These are phyloP conservation scores for Crithidia bombi DNA, from an alignment of 208 protist species.

Conservation along the genomic window DNA sequence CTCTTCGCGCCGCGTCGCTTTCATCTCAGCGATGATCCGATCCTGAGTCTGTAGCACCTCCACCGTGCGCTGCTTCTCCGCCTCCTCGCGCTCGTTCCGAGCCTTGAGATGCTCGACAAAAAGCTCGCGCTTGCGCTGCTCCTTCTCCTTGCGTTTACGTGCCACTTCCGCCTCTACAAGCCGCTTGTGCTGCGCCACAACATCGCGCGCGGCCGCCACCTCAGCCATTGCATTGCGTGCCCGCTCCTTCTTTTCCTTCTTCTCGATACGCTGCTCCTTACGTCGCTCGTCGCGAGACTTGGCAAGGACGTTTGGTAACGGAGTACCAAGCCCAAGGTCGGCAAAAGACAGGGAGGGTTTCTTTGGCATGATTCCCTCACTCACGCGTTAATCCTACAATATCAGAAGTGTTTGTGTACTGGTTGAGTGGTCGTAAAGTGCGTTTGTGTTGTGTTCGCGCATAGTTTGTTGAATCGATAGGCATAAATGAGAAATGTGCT, in stretches of 20 bases:
- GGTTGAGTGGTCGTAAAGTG: neutral
- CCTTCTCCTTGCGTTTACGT: slow-evolving; percentile 62
- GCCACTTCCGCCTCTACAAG: slow-evolving; percentile 50
- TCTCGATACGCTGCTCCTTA: slow-evolving; percentile 59
- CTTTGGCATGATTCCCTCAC: slow-evolving; percentile 32
- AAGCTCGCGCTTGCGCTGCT: slow-evolving; percentile 63
- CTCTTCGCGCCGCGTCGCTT: slow-evolving; percentile 28
- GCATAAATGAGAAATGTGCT: too few species aligned
- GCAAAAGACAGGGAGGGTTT: slow-evolving; percentile 73
- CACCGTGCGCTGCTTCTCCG: slow-evolving; percentile 38
- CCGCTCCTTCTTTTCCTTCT: slow-evolving; percentile 76
- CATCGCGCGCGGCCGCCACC: slow-evolving; percentile 45
- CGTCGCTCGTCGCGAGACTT: slow-evolving; percentile 64
- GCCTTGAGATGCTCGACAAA: slow-evolving; percentile 54
- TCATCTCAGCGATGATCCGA: slow-evolving; percentile 50
- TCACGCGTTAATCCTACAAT: neutral
- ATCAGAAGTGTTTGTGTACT: slow-evolving; percentile 8
- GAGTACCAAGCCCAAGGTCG: slow-evolving; percentile 80
- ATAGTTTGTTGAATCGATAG: too few species aligned
- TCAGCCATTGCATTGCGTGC: slow-evolving; percentile 62
- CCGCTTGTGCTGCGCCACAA: slow-evolving; percentile 74
- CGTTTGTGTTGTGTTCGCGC: neutral
- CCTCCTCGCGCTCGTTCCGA: slow-evolving; percentile 59
- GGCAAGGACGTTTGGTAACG: slow-evolving; percentile 63
- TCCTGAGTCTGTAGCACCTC: slow-evolving; percentile 41